phyloP scores from a whole-genome alignment of 164 flowering plant species.

The Magnolia changhungtana region DNA sequence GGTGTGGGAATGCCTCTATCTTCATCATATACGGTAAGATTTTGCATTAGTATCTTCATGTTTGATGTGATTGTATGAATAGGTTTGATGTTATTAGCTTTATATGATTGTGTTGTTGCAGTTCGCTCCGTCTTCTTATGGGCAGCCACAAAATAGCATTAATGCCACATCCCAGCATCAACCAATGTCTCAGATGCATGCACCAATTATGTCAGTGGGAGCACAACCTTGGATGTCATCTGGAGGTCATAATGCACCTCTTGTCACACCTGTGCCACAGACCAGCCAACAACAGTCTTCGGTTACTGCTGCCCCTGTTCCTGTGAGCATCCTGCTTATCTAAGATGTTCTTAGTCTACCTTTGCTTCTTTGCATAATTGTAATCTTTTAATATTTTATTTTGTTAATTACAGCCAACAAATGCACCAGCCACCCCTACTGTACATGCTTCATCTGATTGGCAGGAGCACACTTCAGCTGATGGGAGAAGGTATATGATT shows the following conservation, averaged over 20 bases:
- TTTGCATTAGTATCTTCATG: neutral
- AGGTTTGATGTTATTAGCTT: constrained; percentile 2
- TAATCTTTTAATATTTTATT: neutral
- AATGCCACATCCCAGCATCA: constrained; percentile 51
- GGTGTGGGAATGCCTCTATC: constrained; percentile 55
- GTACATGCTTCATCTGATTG: constrained; percentile 73
- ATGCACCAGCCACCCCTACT: constrained; percentile 27
- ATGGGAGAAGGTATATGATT: constrained; percentile 75
- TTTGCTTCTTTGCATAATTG: neutral
- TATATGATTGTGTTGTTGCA: constrained; percentile 22
- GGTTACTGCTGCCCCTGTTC: constrained; percentile 26
- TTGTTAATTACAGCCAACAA: constrained; percentile 32
- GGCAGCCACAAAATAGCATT: constrained; percentile 47
- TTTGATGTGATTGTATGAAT: neutral
- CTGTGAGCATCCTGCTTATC: constrained; percentile 24
- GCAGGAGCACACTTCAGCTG: constrained; percentile 87
- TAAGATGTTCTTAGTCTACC: neutral
- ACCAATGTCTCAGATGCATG: constrained; percentile 57
- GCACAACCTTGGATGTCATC: constrained; percentile 68
- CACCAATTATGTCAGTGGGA: constrained; percentile 31
- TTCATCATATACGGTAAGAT: constrained; percentile 70
- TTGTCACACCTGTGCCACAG: constrained; percentile 42
- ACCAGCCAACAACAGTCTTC: constrained; percentile 43
- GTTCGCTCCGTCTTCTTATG: constrained; percentile 47
- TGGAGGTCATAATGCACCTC: constrained; percentile 44